Evolutionary conservation across 2,329 filamentous ascomycete genomes (phyloP), one percentile per base, ranked within the genome.

Genomic region (Talaromyces amestolkiae): DNA sequence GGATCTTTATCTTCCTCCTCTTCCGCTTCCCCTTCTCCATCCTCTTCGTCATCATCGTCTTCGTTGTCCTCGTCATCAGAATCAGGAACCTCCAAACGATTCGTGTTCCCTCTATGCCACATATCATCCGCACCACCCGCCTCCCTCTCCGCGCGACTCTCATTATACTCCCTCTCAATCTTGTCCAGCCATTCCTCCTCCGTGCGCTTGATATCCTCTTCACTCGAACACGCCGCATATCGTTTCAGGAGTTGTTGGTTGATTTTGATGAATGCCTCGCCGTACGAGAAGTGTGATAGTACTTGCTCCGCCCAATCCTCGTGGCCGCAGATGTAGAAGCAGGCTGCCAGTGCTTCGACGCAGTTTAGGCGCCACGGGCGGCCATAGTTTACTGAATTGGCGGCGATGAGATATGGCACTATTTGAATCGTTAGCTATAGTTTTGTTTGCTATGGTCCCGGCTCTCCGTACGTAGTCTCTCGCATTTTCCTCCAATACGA

Each of bases 371-470:
- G 85, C 91, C 93, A 97, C 5, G 95, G 95, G 74, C 92, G 91
- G 67, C 95, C 95, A 79, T 99, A 99, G 80, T 99, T 99, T 74
- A 97, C 95, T 1, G 91, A 90, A 77, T 99, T 99, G 58, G 95
- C 95, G 6, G 95, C 95, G 59, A 99, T 93, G 8, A 99, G 88
- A 77, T 99, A 99, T 0, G 95, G 95, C 65, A 99, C 81, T 81
- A 63, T n/a, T n/a, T 9, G n/a, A 17, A n/a, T n/a, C 8, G 3
- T 19, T 43, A 43, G 39, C 6, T 43, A n/a, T 43, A n/a, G 13
- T 13, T 13, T 8, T 37, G 9, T 11, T 7, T 37, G 35, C 35
- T 13, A 10, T 8, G 3, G 13, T 11, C 8, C 35, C 35, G 27
- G 5, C 3, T 10, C 3, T 19, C 51, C 79, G 62, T 78, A 83